Conservation (phyloP, 441 rosid genomes). For the Gossypium laxum region DNA sequence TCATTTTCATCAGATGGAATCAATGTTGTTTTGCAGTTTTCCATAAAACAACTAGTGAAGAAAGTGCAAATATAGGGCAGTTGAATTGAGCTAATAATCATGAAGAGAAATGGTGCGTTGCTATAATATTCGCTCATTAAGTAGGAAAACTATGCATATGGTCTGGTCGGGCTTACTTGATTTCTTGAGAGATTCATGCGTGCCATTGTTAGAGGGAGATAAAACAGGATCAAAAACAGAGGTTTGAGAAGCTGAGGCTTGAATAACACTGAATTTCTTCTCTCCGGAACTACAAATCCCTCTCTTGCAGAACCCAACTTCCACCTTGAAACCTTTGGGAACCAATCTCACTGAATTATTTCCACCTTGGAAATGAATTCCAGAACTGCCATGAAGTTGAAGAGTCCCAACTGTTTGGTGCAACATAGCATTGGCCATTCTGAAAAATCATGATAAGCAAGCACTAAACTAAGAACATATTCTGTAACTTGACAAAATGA, state of each 20-base stretch:
- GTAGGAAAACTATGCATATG: not conserved
- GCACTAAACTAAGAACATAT: not conserved
- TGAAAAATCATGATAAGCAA: conserved; percentile 22
- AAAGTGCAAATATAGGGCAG: not conserved
- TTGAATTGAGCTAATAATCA: not conserved
- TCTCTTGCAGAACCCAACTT: conserved; percentile 22
- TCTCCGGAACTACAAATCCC: conserved; percentile 18
- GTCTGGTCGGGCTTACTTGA: conserved; percentile 36
- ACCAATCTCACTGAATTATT: conserved; percentile 23
- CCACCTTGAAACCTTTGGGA: conserved; percentile 27
- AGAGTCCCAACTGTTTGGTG: conserved; percentile 34
- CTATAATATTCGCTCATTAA: not conserved
- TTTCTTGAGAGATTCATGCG: conserved; percentile 39
- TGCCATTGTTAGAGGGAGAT: conserved; percentile 35
- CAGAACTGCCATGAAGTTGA: conserved; percentile 26
- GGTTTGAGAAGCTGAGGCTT: conserved; percentile 48
- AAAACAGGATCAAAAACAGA: conserved; percentile 45
- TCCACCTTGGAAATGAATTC: conserved; percentile 19
- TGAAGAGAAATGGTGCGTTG: not conserved
- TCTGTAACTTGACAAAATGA: not conserved
- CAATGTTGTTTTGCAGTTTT: not conserved
- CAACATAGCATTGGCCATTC: conserved; percentile 49
- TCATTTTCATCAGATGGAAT: not conserved
- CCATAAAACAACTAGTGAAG: not conserved
- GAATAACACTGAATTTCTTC: conserved; percentile 27